phyloP scores from a whole-genome alignment of 2,329 filamentous ascomycete species.

The Aspergillus sp. region DNA sequence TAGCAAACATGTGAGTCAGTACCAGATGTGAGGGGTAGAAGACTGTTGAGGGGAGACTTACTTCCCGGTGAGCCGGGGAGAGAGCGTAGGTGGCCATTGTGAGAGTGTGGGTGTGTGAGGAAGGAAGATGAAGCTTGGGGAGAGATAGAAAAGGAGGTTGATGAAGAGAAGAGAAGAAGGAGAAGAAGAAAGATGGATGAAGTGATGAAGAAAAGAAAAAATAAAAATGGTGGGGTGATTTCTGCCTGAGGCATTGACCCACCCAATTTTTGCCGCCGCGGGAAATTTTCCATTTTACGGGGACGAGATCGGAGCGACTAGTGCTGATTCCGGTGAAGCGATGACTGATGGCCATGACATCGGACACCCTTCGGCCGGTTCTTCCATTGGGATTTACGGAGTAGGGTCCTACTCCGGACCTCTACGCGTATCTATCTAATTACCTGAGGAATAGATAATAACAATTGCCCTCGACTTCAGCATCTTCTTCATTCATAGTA shows the following conservation, averaged over 20 bases:
- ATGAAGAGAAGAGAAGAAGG: conserved; percentile 7
- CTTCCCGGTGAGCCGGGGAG: conserved; percentile 64
- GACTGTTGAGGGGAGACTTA: conserved; percentile 38
- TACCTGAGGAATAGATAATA: too few species aligned
- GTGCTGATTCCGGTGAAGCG: too few species aligned
- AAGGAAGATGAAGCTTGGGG: conserved; percentile 7
- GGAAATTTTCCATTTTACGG: too few species aligned
- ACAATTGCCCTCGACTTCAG: not conserved
- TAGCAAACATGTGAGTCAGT: conserved; percentile 46
- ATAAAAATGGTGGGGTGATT: not conserved
- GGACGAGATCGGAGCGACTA: not conserved
- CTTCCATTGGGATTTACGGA: too few species aligned
- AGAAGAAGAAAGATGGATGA: conserved; percentile 9
- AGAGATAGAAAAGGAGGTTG: conserved; percentile 3
- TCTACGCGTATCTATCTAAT: too few species aligned
- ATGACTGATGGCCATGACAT: not conserved
- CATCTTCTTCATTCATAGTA: not conserved
- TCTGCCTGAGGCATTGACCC: not conserved
- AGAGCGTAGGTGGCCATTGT: conserved; percentile 60
- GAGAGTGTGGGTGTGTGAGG: conserved; percentile 16
- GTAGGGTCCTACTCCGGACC: too few species aligned
- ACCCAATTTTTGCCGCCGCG: too few species aligned
- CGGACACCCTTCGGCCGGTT: not conserved
- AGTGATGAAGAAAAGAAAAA: conserved; percentile 5
- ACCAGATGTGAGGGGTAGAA: conserved; percentile 11